Evolutionary conservation across 331 rosid species (phyloP), one percentile per base, ranked within the genome.

Genomic region (Cydonia oblonga): DNA sequence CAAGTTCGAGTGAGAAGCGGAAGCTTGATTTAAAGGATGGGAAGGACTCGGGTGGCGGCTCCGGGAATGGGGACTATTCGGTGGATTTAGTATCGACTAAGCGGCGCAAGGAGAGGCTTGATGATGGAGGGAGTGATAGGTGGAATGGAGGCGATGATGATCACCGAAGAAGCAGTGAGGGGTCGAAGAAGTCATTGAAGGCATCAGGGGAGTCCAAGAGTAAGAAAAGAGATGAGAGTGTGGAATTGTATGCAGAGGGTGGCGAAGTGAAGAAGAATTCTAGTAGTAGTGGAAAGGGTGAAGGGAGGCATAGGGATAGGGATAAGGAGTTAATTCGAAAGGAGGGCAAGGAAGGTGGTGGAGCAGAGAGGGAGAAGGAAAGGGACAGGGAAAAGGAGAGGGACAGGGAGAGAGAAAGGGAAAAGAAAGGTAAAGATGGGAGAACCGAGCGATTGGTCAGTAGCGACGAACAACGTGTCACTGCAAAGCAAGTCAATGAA

Each of bases 61-160:
- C 85, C 19, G 98, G 90, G 32, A 89, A 86, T 28, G 88, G 89
- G 25, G 96, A 88, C 57, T 76, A 82, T 81, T 68, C 78, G 6
- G 97, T 85, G 42, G 99, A 90, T 80, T 81, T 82, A 42, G 89
- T 80, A 20, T 85, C 90, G 2, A 87, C 89, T 6, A 95, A 90
- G 96, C 86, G 97, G 85, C 92, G 96, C 7, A 90, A 77, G 82
- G 99, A 91, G 69, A 77, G 91, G 82, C 33, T 57, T 44, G 87
- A 73, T 33, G 89, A 81, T 9, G 90, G 85, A 38, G 88, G 73
- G 13, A 78, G 88, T 42, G 99, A 95, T 52, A 81, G 99, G 84
- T 91, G 99, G 99, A 87, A 91, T 75, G 97, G 97, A 3, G 96
- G 93, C 9, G 96, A 88, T 5, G 90, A 86, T n/a, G 93, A 86